These are phyloP conservation scores for Aureobasidium sp. DNA, from an alignment of 2,329 filamentous ascomycete species.

Conservation along the genomic window DNA sequence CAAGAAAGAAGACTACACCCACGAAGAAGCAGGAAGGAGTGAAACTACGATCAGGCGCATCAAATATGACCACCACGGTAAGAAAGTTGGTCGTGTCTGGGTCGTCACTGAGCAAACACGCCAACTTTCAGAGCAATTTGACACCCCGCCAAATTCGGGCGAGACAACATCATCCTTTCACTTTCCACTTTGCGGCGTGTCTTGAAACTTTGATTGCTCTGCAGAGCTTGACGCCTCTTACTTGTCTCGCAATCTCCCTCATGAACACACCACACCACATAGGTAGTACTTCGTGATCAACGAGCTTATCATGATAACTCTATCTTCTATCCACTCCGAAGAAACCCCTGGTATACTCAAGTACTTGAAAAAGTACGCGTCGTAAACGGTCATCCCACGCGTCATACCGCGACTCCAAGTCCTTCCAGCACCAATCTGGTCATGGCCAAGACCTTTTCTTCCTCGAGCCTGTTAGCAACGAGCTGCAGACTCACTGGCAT, in stretches of 20 bases:
- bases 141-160: neutral
- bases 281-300: no score
- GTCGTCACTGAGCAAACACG: neutral
- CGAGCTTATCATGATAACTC: neutral
- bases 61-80: neutral
- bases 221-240: neutral
- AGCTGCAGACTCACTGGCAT: slow-evolving; percentile 36
- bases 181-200: neutral
- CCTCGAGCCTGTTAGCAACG: slow-evolving; percentile 31
- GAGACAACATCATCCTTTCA: neutral
- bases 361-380: neutral
- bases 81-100: neutral
- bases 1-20: neutral
- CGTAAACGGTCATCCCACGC: neutral
- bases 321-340: no score
- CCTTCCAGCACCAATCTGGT: slow-evolving; percentile 22
- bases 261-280: neutral
- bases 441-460: slow-evolving; percentile 35
- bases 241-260: neutral
- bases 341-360: no score
- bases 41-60: neutral
- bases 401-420: neutral
- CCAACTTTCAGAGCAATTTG: slow-evolving; percentile 4
- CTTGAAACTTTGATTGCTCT: slow-evolving; percentile 5
- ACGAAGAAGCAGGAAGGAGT: neutral